Percentiles rank a stretch among this genome's conserved stretches.
Evolutionary conservation across 140 eudicot genomes (phyloP).

Genomic region (Senecio squalidus): DNA sequence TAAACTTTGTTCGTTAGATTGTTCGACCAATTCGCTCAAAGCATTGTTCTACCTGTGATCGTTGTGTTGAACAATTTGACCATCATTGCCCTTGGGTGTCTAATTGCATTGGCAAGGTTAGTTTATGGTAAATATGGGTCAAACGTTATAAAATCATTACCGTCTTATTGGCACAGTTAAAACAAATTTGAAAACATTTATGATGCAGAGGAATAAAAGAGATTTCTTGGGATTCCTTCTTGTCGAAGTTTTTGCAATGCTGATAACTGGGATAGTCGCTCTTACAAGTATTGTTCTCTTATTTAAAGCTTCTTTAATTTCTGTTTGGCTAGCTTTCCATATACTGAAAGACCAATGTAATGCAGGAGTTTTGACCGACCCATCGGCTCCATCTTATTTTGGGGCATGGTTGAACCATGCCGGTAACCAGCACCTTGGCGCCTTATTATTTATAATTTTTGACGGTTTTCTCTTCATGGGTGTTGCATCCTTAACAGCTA

Average conservation of each 20-base stretch:
- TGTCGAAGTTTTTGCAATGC: constrained; percentile 80
- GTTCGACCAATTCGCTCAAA: constrained; percentile 88
- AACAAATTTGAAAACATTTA: constrained; percentile 9
- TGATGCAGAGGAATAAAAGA: constrained; percentile 83
- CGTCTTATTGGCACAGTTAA: constrained; percentile 4
- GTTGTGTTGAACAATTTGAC: constrained; percentile 93
- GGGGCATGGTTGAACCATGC: constrained; percentile 84
- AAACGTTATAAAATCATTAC: background rate
- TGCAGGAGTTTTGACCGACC: constrained; percentile 82
- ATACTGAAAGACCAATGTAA: constrained; percentile 7
- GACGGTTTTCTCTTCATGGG: constrained; percentile 74
- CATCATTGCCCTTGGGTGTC: constrained; percentile 98
- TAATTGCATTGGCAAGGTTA: constrained; percentile 89
- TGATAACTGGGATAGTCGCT: constrained; percentile 73
- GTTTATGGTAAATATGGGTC: background rate
- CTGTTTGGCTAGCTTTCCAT: constrained; percentile 11
- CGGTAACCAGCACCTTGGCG: constrained; percentile 71
- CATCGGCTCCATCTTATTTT: constrained; percentile 79
- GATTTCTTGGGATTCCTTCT: constrained; percentile 82
- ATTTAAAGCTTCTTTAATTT: constrained; percentile 4
- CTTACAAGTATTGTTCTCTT: constrained; percentile 49
- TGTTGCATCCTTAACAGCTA: constrained; percentile 66
- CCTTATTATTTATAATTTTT: constrained; percentile 53
- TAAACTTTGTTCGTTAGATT: constrained; percentile 38
- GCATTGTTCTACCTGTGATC: constrained; percentile 90